Conservation (phyloP, 371 early-diverging fungal species). For the Phascolomyces articulosus region DNA sequence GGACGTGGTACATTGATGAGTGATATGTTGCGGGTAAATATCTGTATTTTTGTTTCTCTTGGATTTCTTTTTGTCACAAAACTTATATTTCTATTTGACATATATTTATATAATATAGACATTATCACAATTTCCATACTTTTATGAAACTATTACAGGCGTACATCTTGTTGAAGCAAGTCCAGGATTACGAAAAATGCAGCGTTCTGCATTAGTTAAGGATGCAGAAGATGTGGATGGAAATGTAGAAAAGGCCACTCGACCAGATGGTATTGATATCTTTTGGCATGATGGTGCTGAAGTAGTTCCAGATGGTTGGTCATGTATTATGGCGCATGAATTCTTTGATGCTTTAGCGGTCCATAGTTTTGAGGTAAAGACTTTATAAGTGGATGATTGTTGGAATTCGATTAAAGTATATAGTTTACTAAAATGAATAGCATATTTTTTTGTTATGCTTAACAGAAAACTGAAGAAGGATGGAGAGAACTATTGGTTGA, state of each 20-base stretch:
- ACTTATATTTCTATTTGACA: background rate
- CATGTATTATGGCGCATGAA: conserved; percentile 87
- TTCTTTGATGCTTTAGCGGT: conserved; percentile 97
- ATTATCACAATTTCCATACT: conserved; percentile 66
- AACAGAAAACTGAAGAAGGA: conserved; percentile 73
- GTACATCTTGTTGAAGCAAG: conserved; percentile 89
- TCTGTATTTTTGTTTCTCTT: no score
- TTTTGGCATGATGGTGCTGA: conserved; percentile 78
- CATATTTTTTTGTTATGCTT: no score
- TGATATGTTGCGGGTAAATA: conserved; percentile 84
- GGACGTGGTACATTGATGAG: conserved; percentile 94
- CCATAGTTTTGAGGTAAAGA: conserved; percentile 78
- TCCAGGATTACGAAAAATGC: conserved; percentile 73
- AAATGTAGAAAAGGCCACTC: conserved; percentile 31
- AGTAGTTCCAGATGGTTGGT: conserved; percentile 65
- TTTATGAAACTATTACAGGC: conserved; percentile 60
- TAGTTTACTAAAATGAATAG: no score
- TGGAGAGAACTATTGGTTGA: conserved; percentile 93
- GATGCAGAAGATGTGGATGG: conserved; percentile 40
- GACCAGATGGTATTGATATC: conserved; percentile 58
- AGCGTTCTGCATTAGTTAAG: conserved; percentile 53
- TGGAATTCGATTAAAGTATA: no score
- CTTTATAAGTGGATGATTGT: no score
- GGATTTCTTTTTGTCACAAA: no score
- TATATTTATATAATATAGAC: conserved; percentile 34